Base-by-base conservation (phyloP, 2,329 filamentous ascomycete genomes). In the Alternaria brassicicola region DNA sequence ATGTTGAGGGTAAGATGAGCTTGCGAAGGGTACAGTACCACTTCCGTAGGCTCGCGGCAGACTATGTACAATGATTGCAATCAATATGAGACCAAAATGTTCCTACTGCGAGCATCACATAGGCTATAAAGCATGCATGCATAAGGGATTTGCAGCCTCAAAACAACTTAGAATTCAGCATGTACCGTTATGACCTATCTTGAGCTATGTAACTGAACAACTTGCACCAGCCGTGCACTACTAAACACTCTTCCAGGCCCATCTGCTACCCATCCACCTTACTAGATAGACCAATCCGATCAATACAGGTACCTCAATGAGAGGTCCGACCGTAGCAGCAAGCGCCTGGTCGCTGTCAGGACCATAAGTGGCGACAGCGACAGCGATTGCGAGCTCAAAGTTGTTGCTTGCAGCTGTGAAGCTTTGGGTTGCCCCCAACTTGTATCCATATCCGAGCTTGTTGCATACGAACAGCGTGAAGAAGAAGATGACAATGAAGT, bases 371-470 rank as follows among this genome's bases (percentile, higher is more conserved):
- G 91, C 88, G 5, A 94, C 86, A 0, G 90, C 90, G 0, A 95
- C 91, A 0, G 91, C 91, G 76, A 95, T 95, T 0, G 91, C 90
- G 26, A 95, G 79, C 79, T 95, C 92, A 69, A 96, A 95, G 72
- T 95, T 95, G 72, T 95, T 96, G 73, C 91, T 94, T 1, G 91
- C 90, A 0, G 90, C 92, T 0, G 90, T 94, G 68, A 94, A 93
- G 71, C 89, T 92, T 77, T 94, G 91, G 1, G 90, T 92, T 2
- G 83, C 81, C 0, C 84, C 82, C 1, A 92, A 72, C 35, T 83
- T 83, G 72, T 93, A 93, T 0, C 86, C 86, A 55, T 91, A 92
- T 0, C 90, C 88, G 2, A 88, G 74, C 5, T 79, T 82, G 28
- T 83, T 79, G 1, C 85, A 82, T 1, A 86, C 76, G 17, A 79